Percentiles rank a stretch among this genome's conserved stretches.
These are phyloP conservation scores for Mesembryanthemum crystallinum DNA, from an alignment of 148 eudicot genomes.

Conservation along the genomic window DNA sequence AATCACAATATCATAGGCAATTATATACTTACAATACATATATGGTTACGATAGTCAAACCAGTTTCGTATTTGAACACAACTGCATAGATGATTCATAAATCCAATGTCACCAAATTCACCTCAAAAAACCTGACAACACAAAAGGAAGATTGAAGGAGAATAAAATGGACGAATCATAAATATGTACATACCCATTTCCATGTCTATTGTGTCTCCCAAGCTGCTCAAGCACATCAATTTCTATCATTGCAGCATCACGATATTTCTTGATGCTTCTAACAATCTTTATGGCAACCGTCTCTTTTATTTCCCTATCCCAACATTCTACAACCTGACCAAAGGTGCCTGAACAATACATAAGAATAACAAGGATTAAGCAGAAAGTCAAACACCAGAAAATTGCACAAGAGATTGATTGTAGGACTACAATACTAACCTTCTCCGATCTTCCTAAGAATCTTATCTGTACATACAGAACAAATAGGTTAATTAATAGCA, in stretches of 20 bases:
- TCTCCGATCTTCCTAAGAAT: conserved; percentile 77
- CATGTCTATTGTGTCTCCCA: conserved; percentile 76
- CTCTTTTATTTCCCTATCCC: conserved; percentile 66
- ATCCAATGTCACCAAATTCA: conserved; percentile 37
- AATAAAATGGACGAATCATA: not conserved
- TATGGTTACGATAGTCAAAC: conserved; percentile 99
- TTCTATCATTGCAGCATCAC: conserved; percentile 97
- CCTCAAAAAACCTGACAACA: conserved; percentile 23
- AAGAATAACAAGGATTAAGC: not conserved
- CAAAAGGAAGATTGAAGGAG: not conserved
- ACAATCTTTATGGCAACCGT: conserved; percentile 74
- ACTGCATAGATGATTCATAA: conserved; percentile 71
- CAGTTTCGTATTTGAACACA: conserved; percentile 99
- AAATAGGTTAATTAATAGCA: conserved; percentile 11
- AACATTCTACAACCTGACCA: conserved; percentile 78
- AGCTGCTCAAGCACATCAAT: conserved; percentile 83
- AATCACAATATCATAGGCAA: conserved; percentile 42
- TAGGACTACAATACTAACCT: conserved; percentile 35
- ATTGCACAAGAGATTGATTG: not conserved
- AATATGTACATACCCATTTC: conserved; percentile 51
- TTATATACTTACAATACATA: conserved; percentile 92
- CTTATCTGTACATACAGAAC: conserved; percentile 47
- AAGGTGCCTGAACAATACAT: conserved; percentile 52
- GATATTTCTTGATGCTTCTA: conserved; percentile 82
- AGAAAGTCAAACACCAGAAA: not conserved